Evolutionary conservation across 345 rosid genomes (phyloP).

Genomic region (Cochlearia excelsa): DNA sequence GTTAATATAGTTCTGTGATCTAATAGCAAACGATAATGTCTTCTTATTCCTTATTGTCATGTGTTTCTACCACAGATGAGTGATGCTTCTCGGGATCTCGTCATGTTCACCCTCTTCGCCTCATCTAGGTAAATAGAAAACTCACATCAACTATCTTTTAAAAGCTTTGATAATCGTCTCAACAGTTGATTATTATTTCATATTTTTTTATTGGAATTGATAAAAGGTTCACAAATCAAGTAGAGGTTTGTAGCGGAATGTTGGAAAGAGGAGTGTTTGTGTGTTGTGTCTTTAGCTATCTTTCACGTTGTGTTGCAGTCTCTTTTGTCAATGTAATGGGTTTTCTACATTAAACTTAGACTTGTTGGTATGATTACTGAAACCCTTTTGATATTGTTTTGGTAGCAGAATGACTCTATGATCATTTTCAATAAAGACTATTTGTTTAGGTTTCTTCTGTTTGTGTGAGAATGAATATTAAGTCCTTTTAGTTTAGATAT

Average conservation of each 20-base stretch:
- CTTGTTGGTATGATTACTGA: background rate
- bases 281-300: slow-evolving; percentile 21
- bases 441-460: slow-evolving; percentile 8
- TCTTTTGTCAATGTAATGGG: too few species aligned
- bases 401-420: slow-evolving; percentile 10
- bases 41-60: background rate
- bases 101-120: slow-evolving; percentile 8
- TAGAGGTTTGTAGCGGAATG: slow-evolving; percentile 17
- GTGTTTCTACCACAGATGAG: slow-evolving; percentile 28
- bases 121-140: slow-evolving; percentile 21
- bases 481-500: background rate
- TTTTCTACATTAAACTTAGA: too few species aligned
- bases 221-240: slow-evolving; percentile 25
- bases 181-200: background rate
- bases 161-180: background rate
- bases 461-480: slow-evolving; percentile 16
- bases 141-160: background rate
- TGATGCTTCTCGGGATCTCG: slow-evolving; percentile 19
- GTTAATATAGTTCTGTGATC: slow-evolving; percentile 2
- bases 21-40: background rate
- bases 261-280: slow-evolving; percentile 16
- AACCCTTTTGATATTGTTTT: background rate
- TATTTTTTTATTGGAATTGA: slow-evolving; percentile 10
- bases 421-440: slow-evolving; percentile 15
- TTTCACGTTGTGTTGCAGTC: background rate